These are phyloP conservation scores for Tillandsia fasciculata DNA, from an alignment of 176 grass and related monocot genomes.

Conservation along the genomic window DNA sequence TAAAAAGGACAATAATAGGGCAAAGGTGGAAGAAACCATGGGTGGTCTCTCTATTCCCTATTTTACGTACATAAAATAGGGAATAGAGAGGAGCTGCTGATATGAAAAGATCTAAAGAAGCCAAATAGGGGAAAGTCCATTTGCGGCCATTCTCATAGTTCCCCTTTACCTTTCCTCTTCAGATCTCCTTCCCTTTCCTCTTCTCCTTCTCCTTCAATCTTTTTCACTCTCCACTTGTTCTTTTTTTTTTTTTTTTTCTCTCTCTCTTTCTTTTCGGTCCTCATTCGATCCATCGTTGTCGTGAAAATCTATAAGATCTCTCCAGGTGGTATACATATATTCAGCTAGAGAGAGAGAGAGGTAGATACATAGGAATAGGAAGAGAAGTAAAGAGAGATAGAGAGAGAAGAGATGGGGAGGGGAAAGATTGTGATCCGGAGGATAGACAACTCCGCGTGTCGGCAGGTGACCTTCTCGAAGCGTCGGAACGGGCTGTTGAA, in stretches of 20 bases:
- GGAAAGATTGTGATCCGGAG: conserved; percentile 32
- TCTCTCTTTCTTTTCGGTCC: not conserved
- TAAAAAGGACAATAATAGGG: not conserved
- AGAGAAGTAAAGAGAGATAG: not conserved
- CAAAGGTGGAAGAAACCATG: not conserved
- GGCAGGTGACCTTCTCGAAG: conserved; percentile 36
- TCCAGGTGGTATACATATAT: too few relatives aligned
- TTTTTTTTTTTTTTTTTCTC: not conserved
- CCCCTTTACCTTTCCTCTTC: not conserved
- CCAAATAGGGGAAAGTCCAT: not conserved
- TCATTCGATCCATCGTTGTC: not conserved
- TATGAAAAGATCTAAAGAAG: not conserved
- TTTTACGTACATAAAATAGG: not conserved
- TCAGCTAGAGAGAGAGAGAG: too few relatives aligned
- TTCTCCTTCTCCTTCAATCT: conserved; percentile 1
- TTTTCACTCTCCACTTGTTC: not conserved
- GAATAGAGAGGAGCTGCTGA: not conserved
- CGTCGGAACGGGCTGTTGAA: conserved; percentile 22
- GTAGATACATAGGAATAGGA: not conserved
- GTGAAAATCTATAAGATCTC: too few relatives aligned
- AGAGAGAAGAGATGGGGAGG: conserved; percentile 19
- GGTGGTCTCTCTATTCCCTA: not conserved
- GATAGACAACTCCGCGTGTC: conserved; percentile 25
- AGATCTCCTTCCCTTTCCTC: not conserved
- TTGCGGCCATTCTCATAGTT: not conserved